Percentiles rank a stretch among this genome's conserved stretches.
phyloP scores from a whole-genome alignment of 192 early-diverging fungal species.

The Backusella psychrophila region DNA sequence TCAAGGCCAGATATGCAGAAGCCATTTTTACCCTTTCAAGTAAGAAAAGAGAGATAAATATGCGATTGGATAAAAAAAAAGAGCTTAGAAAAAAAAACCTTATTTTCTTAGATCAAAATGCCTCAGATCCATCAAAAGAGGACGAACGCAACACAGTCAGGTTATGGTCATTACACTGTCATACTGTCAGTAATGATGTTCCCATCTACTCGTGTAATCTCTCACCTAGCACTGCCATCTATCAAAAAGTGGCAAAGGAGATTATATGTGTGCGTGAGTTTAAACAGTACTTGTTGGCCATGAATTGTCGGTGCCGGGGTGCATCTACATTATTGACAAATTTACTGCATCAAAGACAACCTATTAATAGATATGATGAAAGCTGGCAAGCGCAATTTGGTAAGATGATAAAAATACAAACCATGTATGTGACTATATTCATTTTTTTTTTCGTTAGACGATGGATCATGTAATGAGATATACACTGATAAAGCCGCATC shows the following conservation, averaged over 20 bases:
- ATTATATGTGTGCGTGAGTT: slow-evolving; percentile 47
- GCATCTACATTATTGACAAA: slow-evolving; percentile 62
- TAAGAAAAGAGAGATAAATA: neutral
- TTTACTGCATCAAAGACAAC: slow-evolving; percentile 55
- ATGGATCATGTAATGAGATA: slow-evolving; percentile 63
- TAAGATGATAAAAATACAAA: neutral
- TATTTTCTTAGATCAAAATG: slow-evolving; percentile 37
- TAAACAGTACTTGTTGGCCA: slow-evolving; percentile 46
- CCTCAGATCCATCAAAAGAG: slow-evolving; percentile 49
- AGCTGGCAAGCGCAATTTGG: slow-evolving; percentile 65
- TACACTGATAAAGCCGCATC: slow-evolving; percentile 45
- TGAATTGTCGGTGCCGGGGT: slow-evolving; percentile 54
- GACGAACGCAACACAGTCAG: slow-evolving; percentile 67
- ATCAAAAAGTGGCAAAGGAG: slow-evolving; percentile 54
- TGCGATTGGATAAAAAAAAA: neutral
- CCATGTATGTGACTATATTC: neutral
- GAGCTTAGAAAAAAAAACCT: neutral
- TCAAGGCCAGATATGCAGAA: slow-evolving; percentile 38
- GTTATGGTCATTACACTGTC: slow-evolving; percentile 62
- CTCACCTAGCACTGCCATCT: slow-evolving; percentile 54
- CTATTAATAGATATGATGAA: slow-evolving; percentile 47
- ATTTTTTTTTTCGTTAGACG: slow-evolving; percentile 18
- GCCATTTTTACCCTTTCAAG: slow-evolving; percentile 46
- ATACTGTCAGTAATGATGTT: slow-evolving; percentile 44
- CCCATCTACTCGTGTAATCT: slow-evolving; percentile 61